Conservation (phyloP, 2,329 filamentous ascomycete genomes). For the Chrysosporium keratinophilum region DNA sequence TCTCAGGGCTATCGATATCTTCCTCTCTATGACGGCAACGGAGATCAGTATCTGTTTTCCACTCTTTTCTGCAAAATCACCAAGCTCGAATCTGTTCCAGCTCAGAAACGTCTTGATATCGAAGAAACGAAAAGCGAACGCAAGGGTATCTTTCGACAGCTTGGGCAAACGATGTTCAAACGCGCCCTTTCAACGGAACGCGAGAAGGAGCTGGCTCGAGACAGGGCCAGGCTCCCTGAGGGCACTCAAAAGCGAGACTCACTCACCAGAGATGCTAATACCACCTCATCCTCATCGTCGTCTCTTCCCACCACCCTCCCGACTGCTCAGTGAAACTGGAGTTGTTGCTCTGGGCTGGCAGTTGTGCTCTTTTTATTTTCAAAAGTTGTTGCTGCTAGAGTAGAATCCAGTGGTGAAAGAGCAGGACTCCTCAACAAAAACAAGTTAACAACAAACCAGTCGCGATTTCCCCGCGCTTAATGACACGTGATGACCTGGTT, state of each 20-base stretch:
- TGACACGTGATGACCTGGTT: slow-evolving; percentile 13
- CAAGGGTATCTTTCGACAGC: slow-evolving; percentile 33
- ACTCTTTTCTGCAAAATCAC: slow-evolving; percentile 85
- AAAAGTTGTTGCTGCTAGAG: not conserved
- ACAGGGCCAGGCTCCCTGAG: not conserved
- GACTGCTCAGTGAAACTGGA: not conserved
- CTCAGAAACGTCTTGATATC: slow-evolving; percentile 27
- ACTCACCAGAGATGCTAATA: slow-evolving; percentile 5
- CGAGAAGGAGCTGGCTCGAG: slow-evolving; percentile 21
- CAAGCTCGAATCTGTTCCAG: slow-evolving; percentile 44
- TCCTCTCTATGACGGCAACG: slow-evolving; percentile 76
- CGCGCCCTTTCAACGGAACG: slow-evolving; percentile 33
- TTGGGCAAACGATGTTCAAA: slow-evolving; percentile 38
- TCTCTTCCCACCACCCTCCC: not conserved
- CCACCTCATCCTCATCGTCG: slow-evolving; percentile 5
- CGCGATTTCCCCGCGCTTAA: slow-evolving; percentile 11
- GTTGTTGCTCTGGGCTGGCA: not conserved
- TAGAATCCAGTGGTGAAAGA: slow-evolving; percentile 4
- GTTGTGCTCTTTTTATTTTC: not conserved
- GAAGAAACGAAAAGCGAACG: slow-evolving; percentile 34
- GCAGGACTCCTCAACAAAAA: slow-evolving; percentile 10
- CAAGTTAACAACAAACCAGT: slow-evolving; percentile 4
- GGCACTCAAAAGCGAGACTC: slow-evolving; percentile 1
- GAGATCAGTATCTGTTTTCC: slow-evolving; percentile 89
- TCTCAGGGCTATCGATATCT: slow-evolving; percentile 89